These are phyloP conservation scores for Camellia sinensis DNA, from an alignment of 148 eudicot species.

Conservation along the genomic window DNA sequence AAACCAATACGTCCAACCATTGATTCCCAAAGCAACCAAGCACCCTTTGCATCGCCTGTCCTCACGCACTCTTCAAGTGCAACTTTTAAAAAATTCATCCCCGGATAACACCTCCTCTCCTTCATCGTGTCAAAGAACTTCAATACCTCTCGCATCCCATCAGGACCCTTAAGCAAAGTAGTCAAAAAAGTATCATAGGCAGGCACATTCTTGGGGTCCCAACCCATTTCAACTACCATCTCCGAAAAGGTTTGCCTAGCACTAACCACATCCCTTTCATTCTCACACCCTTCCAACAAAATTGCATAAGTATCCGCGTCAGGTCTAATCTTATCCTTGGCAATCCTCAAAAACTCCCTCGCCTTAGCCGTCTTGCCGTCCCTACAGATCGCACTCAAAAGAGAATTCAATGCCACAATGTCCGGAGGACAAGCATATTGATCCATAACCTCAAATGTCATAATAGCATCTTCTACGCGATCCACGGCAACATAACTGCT, in stretches of 20 bases:
- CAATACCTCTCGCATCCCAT: conserved; percentile 58
- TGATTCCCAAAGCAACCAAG: conserved; percentile 55
- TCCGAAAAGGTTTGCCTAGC: conserved; percentile 58
- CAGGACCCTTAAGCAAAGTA: conserved; percentile 55
- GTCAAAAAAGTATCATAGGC: conserved; percentile 73
- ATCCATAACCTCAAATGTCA: conserved; percentile 66
- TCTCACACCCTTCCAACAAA: conserved; percentile 86
- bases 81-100: conserved; percentile 58
- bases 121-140: conserved; percentile 51
- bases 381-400: conserved; percentile 66
- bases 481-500: conserved; percentile 58
- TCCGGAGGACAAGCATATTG: conserved; percentile 55
- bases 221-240: conserved; percentile 61
- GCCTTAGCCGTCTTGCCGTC: conserved; percentile 51
- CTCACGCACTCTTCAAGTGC: conserved; percentile 59
- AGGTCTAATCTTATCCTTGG: conserved; percentile 41
- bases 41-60: conserved; percentile 51
- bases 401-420: conserved; percentile 60
- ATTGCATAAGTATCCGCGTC: conserved; percentile 71
- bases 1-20: conserved; percentile 50
- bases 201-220: conserved; percentile 51
- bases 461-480: conserved; percentile 48
- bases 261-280: conserved; percentile 44
- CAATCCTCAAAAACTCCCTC: conserved; percentile 37
- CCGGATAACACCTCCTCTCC: conserved; percentile 63